Evolutionary conservation across 257 asterid species (phyloP).

Genomic region (Nicotiana tomentosiformis): DNA sequence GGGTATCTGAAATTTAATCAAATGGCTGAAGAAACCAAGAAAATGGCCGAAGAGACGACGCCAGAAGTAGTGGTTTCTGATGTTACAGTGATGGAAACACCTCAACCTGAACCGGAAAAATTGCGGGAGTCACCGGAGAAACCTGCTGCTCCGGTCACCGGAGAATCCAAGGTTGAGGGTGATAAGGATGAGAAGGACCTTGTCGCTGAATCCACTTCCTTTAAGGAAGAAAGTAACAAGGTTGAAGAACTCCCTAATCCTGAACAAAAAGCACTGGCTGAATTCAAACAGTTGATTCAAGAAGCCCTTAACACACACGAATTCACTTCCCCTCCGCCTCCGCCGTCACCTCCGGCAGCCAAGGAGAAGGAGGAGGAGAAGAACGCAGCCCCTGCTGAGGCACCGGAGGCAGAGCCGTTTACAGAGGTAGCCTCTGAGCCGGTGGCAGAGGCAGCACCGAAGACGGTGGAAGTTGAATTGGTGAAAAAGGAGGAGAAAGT

Average conservation of each 20-base stretch:
- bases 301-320: slow-evolving; percentile 76
- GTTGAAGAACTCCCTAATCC: slow-evolving; percentile 86
- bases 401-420: slow-evolving; percentile 28
- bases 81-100: slow-evolving; percentile 44
- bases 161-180: slow-evolving; percentile 16
- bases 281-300: slow-evolving; percentile 57
- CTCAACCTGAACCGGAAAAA: slow-evolving; percentile 36
- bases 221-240: slow-evolving; percentile 88
- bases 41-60: slow-evolving; percentile 42
- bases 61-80: slow-evolving; percentile 46
- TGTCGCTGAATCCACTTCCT: slow-evolving; percentile 59
- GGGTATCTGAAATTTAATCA: neutral
- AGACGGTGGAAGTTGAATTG: slow-evolving; percentile 11
- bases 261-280: slow-evolving; percentile 86
- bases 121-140: slow-evolving; percentile 22
- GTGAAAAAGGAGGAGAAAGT: slow-evolving; percentile 25
- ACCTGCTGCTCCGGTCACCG: neutral
- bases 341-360: slow-evolving; percentile 20
- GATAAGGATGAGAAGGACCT: slow-evolving; percentile 23
- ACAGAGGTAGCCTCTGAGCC: slow-evolving; percentile 14
- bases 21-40: slow-evolving; percentile 82
- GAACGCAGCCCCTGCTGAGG: slow-evolving; percentile 27
- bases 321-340: slow-evolving; percentile 70
- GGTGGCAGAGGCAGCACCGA: slow-evolving; percentile 17
- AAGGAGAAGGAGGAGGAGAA: slow-evolving; percentile 36